Evolutionary conservation across 2,329 filamentous ascomycete species (phyloP).

Genomic region (Colletotrichum neosansevieriae): DNA sequence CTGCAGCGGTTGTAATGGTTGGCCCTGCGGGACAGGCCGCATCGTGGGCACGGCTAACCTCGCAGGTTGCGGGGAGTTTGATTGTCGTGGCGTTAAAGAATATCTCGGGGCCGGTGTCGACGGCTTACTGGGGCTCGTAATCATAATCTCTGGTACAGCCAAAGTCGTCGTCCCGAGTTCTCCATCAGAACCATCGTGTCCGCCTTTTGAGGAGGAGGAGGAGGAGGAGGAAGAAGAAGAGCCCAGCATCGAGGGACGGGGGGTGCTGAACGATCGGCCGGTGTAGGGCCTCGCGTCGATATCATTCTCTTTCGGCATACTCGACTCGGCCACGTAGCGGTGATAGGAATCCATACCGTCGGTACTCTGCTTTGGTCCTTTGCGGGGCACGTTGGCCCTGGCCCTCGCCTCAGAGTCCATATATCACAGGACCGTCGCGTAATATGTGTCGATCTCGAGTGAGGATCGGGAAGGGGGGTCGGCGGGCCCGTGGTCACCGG

Average conservation of each 20-base stretch:
- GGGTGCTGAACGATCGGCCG: constrained; percentile 38
- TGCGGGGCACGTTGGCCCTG: constrained; percentile 41
- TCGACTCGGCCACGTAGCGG: constrained; percentile 39
- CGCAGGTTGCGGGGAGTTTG: constrained; percentile 1
- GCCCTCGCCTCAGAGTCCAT: constrained; percentile 38
- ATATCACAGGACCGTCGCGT: not conserved
- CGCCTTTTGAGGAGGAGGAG: not conserved
- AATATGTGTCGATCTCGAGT: not conserved
- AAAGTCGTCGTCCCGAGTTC: not conserved
- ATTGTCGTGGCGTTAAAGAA: constrained; percentile 15
- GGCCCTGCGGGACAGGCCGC: constrained; percentile 14
- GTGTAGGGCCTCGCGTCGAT: constrained; percentile 31
- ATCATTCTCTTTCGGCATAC: constrained; percentile 4
- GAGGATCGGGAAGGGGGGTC: not conserved
- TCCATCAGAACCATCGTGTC: not conserved
- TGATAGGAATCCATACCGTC: constrained; percentile 41
- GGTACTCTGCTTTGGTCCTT: constrained; percentile 31
- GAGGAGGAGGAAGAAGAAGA: not conserved
- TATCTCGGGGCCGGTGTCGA: constrained; percentile 19
- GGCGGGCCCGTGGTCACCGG: constrained; percentile 13
- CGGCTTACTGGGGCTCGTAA: constrained; percentile 26
- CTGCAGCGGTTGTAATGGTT: not conserved
- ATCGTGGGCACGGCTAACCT: constrained; percentile 17
- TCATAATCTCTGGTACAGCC: constrained; percentile 31
- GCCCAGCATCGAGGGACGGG: constrained; percentile 20